phyloP scores from a whole-genome alignment of 768 basidiomycete genomes.

The Arthromyces matolae region DNA sequence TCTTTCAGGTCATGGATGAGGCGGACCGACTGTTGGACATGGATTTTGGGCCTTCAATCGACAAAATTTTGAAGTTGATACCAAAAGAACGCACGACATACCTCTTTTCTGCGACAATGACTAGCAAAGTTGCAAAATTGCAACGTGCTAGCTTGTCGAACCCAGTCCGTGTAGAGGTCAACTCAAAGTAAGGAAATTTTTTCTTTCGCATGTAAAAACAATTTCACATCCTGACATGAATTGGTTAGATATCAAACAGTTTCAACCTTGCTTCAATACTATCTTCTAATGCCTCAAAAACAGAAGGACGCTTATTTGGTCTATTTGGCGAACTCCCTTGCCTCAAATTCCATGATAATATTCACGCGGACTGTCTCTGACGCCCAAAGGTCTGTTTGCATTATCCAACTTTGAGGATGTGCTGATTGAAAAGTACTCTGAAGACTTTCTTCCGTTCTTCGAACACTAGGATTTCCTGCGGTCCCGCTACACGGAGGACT shows the following conservation, averaged over 20 bases:
- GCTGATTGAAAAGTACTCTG: not conserved
- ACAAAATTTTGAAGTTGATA: slow-evolving; percentile 93
- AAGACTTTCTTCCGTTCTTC: slow-evolving; percentile 84
- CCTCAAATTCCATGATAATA: slow-evolving; percentile 91
- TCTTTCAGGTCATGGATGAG: slow-evolving; percentile 86
- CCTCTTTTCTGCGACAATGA: slow-evolving; percentile 98
- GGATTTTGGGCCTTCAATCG: slow-evolving; percentile 94
- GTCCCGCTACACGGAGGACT: slow-evolving; percentile 95
- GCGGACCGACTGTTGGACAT: slow-evolving; percentile 94
- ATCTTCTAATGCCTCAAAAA: slow-evolving; percentile 86
- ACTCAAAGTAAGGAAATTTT: slow-evolving; percentile 89
- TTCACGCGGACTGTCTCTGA: slow-evolving; percentile 96
- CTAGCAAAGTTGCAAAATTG: slow-evolving; percentile 94
- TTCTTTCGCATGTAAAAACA: too few species aligned
- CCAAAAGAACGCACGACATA: slow-evolving; percentile 94
- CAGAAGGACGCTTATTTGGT: slow-evolving; percentile 92
- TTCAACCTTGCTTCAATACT: slow-evolving; percentile 91
- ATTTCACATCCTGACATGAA: too few species aligned
- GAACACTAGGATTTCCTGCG: slow-evolving; percentile 89
- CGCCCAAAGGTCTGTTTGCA: slow-evolving; percentile 61
- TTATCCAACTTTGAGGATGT: not conserved
- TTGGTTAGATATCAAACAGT: slow-evolving; percentile 88
- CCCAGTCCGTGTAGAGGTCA: slow-evolving; percentile 92
- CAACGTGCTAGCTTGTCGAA: slow-evolving; percentile 91
- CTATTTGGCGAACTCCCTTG: slow-evolving; percentile 83